Conservation (phyloP, 805 yeast species). For the Yarrowia deformans region DNA sequence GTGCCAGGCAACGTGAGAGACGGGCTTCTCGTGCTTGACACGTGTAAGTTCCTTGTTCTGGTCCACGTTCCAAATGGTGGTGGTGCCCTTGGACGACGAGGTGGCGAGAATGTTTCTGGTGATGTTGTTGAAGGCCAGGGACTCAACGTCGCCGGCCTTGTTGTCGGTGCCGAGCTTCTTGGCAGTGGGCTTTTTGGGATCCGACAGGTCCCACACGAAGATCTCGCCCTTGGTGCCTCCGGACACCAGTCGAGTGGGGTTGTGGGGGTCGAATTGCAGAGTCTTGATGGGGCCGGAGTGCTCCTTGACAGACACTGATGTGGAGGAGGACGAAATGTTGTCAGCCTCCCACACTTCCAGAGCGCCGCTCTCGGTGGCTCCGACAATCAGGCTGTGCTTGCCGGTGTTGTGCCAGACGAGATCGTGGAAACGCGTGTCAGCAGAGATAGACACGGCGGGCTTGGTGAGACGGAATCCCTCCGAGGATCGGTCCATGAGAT, state of each 20-base stretch:
- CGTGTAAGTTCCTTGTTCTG: conserved; percentile 88
- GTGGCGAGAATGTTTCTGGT: conserved; percentile 88
- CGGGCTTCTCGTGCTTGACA: conserved; percentile 72
- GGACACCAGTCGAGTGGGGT: conserved; percentile 75
- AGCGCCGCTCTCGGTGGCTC: conserved; percentile 84
- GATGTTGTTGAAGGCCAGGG: conserved; percentile 87
- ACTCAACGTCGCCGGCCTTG: conserved; percentile 67
- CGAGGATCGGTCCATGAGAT: conserved; percentile 50
- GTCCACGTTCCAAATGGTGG: conserved; percentile 93
- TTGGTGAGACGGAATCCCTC: conserved; percentile 47
- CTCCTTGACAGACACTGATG: conserved; percentile 58
- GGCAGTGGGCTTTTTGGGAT: conserved; percentile 61
- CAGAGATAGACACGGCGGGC: conserved; percentile 57
- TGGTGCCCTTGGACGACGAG: conserved; percentile 83
- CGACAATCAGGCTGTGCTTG: conserved; percentile 71
- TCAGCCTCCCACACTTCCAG: conserved; percentile 79
- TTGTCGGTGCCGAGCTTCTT: conserved; percentile 62
- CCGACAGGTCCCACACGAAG: conserved; percentile 81
- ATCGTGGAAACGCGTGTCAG: conserved; percentile 72
- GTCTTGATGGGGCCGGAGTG: conserved; percentile 76
- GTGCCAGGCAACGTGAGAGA: conserved; percentile 92
- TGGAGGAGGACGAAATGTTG: conserved; percentile 55
- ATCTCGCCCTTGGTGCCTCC: conserved; percentile 92
- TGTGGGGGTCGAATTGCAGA: conserved; percentile 78
- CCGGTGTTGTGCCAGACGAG: conserved; percentile 78